Evolutionary conservation across 2,329 filamentous ascomycete species (phyloP).

Genomic region (Colletotrichum scovillei): DNA sequence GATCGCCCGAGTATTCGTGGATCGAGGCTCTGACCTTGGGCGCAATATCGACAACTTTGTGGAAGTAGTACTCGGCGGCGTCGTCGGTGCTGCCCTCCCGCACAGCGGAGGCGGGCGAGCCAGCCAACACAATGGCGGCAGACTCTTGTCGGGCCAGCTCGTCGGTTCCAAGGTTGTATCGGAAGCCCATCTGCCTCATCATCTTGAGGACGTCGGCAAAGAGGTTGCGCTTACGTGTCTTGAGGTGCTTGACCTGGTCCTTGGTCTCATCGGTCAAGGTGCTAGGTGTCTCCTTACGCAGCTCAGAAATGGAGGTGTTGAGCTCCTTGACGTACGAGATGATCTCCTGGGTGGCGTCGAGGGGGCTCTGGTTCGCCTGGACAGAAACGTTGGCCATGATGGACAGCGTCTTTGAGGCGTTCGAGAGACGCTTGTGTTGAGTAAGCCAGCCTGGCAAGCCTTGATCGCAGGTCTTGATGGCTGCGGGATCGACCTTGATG

Average conservation of each 20-base stretch:
- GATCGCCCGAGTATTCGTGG: conserved; percentile 83
- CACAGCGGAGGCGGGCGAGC: conserved; percentile 40
- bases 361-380: background rate
- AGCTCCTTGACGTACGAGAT: conserved; percentile 77
- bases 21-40: conserved; percentile 74
- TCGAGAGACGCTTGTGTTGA: conserved; percentile 74
- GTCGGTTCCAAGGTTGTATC: conserved; percentile 81
- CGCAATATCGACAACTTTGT: conserved; percentile 81
- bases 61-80: conserved; percentile 77
- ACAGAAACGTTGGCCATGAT: conserved; percentile 76
- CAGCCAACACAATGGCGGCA: conserved; percentile 75
- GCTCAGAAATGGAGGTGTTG: conserved; percentile 73
- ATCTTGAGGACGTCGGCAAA: conserved; percentile 89
- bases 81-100: conserved; percentile 41
- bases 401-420: conserved; percentile 75
- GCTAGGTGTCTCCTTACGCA: conserved; percentile 85
- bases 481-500: conserved; percentile 33
- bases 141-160: conserved; percentile 80
- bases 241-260: conserved; percentile 85
- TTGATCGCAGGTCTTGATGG: conserved; percentile 46
- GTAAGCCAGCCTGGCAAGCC: conserved; percentile 52
- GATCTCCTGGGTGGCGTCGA: conserved; percentile 50
- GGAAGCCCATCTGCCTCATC: conserved; percentile 89
- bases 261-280: conserved; percentile 90
- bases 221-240: conserved; percentile 88